Conservation (phyloP, 768 basidiomycete species). For the Rhodocollybia butyracea region DNA sequence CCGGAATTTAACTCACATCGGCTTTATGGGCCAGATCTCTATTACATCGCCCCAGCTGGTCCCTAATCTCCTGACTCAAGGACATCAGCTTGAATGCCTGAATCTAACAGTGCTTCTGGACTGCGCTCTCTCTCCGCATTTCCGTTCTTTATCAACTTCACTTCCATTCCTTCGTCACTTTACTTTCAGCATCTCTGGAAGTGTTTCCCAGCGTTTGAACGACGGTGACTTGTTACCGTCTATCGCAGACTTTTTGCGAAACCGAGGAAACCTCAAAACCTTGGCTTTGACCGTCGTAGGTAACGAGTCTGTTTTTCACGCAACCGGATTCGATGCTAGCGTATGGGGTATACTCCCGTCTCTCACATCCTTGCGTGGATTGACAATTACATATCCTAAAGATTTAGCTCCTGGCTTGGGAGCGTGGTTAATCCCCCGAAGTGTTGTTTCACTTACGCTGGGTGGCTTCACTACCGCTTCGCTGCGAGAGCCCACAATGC, state of each 20-base stretch:
- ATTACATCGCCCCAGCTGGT: conserved; percentile 43
- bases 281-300: conserved; percentile 47
- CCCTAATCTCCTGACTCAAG: conserved; percentile 56
- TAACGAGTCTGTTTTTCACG: conserved; percentile 41
- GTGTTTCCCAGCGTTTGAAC: conserved; percentile 35
- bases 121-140: conserved; percentile 46
- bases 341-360: conserved; percentile 70
- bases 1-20: conserved; percentile 61
- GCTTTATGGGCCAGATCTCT: conserved; percentile 58
- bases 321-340: conserved; percentile 65
- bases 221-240: conserved; percentile 70
- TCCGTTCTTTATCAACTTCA: conserved; percentile 37
- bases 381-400: conserved; percentile 61
- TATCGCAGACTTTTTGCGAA: conserved; percentile 63
- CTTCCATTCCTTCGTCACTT: conserved; percentile 69
- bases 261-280: conserved; percentile 46
- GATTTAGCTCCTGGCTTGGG: conserved; percentile 63
- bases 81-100: conserved; percentile 62
- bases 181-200: conserved; percentile 44
- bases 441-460: conserved; percentile 44
- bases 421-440: conserved; percentile 63
- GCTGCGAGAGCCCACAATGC: conserved; percentile 38
- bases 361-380: conserved; percentile 44
- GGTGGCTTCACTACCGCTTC: conserved; percentile 30
- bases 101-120: conserved; percentile 54